These are phyloP conservation scores for Lactarius deliciosus DNA, from an alignment of 768 basidiomycete species.

Conservation along the genomic window DNA sequence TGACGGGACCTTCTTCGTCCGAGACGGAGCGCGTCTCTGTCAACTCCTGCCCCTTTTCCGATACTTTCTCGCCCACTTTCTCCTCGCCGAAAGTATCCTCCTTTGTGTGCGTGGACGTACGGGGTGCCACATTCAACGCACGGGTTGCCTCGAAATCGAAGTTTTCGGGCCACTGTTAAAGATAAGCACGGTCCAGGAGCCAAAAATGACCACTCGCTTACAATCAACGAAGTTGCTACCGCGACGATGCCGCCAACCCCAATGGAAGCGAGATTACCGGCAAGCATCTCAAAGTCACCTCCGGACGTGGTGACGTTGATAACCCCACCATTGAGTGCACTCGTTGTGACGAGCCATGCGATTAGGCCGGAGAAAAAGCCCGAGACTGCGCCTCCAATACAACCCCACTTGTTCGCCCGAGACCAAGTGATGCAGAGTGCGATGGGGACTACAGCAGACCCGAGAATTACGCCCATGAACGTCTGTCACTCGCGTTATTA, in stretches of 20 bases:
- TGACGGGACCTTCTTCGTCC: conserved; percentile 38
- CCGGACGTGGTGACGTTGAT: conserved; percentile 60
- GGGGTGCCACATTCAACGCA: conserved; percentile 58
- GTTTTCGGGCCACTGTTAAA: conserved; percentile 67
- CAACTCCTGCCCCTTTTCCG: conserved; percentile 38
- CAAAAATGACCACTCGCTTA: conserved; percentile 36
- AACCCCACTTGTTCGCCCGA: conserved; percentile 83
- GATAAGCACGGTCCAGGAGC: neutral
- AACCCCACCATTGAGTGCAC: conserved; percentile 61
- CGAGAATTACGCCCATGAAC: conserved; percentile 86
- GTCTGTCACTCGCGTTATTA: conserved; percentile 45
- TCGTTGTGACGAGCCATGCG: conserved; percentile 85
- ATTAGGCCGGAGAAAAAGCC: conserved; percentile 72
- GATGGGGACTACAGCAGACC: conserved; percentile 84
- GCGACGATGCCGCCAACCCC: conserved; percentile 79
- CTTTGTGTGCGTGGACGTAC: conserved; percentile 25
- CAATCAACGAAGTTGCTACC: conserved; percentile 59
- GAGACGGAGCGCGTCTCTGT: conserved; percentile 30
- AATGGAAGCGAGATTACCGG: conserved; percentile 87
- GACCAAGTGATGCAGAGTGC: conserved; percentile 84
- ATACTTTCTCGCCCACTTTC: conserved; percentile 38
- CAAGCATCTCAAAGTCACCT: conserved; percentile 68
- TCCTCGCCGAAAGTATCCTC: conserved; percentile 29
- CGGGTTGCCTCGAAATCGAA: conserved; percentile 82
- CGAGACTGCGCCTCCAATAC: conserved; percentile 65